Base-by-base conservation (phyloP, 345 rosid genomes). In the Passiflora organensis region DNA sequence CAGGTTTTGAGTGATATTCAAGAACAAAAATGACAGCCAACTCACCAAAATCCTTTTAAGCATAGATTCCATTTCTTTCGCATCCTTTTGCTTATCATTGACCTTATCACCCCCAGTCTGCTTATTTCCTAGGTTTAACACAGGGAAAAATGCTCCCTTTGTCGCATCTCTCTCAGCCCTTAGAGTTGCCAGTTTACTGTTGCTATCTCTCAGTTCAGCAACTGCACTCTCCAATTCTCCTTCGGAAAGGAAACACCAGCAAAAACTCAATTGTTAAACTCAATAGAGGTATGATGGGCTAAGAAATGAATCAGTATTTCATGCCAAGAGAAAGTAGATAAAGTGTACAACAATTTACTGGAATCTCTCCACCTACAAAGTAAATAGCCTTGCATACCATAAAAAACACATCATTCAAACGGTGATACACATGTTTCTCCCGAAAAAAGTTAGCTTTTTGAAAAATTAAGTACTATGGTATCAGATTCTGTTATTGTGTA, bases 131-230 rank as follows among this genome's bases (percentile, higher is more conserved):
- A 80, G 47, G 65, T 73, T 86, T 68, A 89, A 47, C 56, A 85
- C 80, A 45, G 96, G 96, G 58, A 85, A 80, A 72, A 80, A 73
- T 17, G 82, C 72, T 68, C 94, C 96, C 63, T 77, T 78, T 15
- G 83, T 78, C 44, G 88, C 86, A 82, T 89, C 97, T 66, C 79
- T 83, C 63, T 86, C 96, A 18, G 88, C 84, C 75, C 77, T 89
- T 56, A 87, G 83, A 59, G 80, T 71, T 58, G 78, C 83, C 73
- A 94, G 64, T 50, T 87, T 75, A 58, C 70, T 71, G 45, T 89
- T 80, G 59, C 81, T 77, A 54, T 80, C 85, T 58, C 79, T 80
- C 74, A 94, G 71, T 69, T 87, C 87, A 28, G 62, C 70, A 52
- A 80, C 63, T 16, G 75, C 77, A 72, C 59, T 68, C 73, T 82